Base-by-base conservation (phyloP, 345 rosid genomes). In the Salix arbutifolia region DNA sequence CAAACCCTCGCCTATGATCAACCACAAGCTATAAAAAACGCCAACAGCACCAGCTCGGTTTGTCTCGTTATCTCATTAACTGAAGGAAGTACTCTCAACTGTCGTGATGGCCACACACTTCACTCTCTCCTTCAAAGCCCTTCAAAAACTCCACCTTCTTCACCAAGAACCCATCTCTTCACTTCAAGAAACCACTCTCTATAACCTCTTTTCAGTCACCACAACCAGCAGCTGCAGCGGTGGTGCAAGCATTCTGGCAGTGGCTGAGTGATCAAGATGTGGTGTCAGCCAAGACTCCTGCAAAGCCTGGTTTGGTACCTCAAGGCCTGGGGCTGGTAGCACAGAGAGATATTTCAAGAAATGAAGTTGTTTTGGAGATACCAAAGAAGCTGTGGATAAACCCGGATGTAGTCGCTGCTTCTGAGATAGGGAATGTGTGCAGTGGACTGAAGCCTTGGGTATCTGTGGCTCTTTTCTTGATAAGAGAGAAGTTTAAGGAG, bases 241-340 rank as follows among this genome's bases (percentile, higher is more conserved):
- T 31, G 17, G 38, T 91, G 70, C 78, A 84, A n/a, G 87, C 82
- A 30, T 95, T 91, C 88, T 95, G 97, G 97, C 76, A 90, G 48
- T 95, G 99, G 99, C 92, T 95, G 73, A 76, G 42, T 26, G 88
- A 85, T 46, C 87, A 83, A 78, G 90, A 92, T 48, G 89, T 88
- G 6, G 85, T 88, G 68, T 90, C 96, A 21, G 79, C 77, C 14
- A 91, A 90, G 80, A 82, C 94, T 44, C 82, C 87, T 3, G 84
- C 88, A 18, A 87, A 80, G 77, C 97, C 96, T 4, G 91, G 86
- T 6, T 13, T 82, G 10, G 92, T 90, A 33, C 75, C 81, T 1
- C 94, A 91, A 84, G 97, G 99, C 44, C 77, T 95, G 21, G 99
- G 97, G 10, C 90, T 95, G 69, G 83, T 93, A 60, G 99, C 97